A percentile compares a stretch with the other conserved stretches of the same genome.
phyloP scores from a whole-genome alignment of 768 basidiomycete species.

The Phanerochaete sordida region DNA sequence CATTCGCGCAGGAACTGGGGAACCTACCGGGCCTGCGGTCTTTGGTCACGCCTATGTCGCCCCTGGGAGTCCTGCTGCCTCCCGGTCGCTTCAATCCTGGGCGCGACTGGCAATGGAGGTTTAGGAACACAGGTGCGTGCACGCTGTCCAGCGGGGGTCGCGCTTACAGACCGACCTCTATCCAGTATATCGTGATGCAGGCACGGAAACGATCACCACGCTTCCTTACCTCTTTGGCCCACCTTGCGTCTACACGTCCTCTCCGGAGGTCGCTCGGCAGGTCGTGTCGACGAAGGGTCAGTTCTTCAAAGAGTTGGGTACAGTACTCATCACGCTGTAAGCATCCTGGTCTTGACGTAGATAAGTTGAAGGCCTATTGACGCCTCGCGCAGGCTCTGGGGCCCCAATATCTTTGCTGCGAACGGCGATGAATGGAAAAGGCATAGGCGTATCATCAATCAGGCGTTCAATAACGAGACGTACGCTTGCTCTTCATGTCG shows the following conservation, averaged over 20 bases:
- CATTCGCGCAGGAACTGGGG: neutral
- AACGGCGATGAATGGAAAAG: neutral
- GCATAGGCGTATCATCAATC: neutral
- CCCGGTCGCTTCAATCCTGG: neutral
- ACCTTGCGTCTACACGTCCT: neutral
- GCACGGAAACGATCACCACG: neutral
- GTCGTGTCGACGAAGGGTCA: neutral
- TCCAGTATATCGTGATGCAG: neutral
- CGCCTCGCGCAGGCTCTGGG: neutral
- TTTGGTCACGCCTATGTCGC: neutral
- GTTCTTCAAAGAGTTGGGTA: neutral
- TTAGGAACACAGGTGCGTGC: neutral
- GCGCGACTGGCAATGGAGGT: neutral
- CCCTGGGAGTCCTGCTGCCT: neutral
- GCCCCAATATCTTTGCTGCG: constrained; percentile 2
- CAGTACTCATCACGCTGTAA: neutral
- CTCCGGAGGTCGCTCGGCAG: neutral
- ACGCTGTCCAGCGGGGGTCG: neutral
- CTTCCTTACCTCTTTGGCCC: neutral
- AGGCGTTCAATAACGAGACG: neutral
- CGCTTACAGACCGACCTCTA: neutral
- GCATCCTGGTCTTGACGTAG: neutral
- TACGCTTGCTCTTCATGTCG: neutral
- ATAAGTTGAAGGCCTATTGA: neutral
- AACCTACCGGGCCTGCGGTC: neutral